phyloP scores from a whole-genome alignment of 2,329 filamentous ascomycete species.

The Curvularia verruculosa region DNA sequence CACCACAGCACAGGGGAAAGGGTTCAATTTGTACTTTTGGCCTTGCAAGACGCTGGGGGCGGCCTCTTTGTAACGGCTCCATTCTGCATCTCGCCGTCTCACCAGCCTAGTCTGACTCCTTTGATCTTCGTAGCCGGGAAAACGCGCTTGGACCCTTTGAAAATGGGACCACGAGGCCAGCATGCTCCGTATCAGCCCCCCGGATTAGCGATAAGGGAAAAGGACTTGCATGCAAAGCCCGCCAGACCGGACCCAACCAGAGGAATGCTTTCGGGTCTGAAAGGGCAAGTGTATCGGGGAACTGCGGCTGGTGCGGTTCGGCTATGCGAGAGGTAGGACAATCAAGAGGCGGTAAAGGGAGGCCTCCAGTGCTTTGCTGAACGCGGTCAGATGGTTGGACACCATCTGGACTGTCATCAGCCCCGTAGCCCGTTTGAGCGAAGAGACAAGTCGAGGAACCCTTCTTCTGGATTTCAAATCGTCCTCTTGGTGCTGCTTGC shows the following conservation, averaged over 20 bases:
- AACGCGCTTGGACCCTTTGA: background rate
- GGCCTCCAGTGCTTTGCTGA: background rate
- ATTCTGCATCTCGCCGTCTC: background rate
- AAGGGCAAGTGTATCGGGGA: slow-evolving; percentile 2
- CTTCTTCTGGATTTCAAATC: background rate
- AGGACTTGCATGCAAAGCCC: background rate
- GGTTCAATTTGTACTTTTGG: background rate
- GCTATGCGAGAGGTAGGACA: background rate
- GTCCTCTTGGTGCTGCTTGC: background rate
- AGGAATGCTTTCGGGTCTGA: background rate
- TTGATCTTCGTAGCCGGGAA: background rate
- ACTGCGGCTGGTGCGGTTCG: slow-evolving; percentile 2
- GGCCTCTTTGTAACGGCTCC: background rate
- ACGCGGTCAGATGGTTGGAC: background rate
- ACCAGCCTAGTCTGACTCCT: slow-evolving; percentile 1
- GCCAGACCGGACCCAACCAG: slow-evolving; percentile 1
- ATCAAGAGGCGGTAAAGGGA: slow-evolving; percentile 1
- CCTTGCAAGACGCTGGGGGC: background rate
- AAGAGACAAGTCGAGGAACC: background rate
- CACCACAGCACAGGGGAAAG: background rate
- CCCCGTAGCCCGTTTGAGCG: background rate
- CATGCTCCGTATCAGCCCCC: slow-evolving; percentile 1
- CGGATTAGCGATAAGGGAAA: slow-evolving; percentile 11
- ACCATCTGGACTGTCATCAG: background rate
- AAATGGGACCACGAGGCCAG: background rate